Evolutionary conservation across 2,329 filamentous ascomycete species (phyloP).

Genomic region (Rhynchosporium secalis): DNA sequence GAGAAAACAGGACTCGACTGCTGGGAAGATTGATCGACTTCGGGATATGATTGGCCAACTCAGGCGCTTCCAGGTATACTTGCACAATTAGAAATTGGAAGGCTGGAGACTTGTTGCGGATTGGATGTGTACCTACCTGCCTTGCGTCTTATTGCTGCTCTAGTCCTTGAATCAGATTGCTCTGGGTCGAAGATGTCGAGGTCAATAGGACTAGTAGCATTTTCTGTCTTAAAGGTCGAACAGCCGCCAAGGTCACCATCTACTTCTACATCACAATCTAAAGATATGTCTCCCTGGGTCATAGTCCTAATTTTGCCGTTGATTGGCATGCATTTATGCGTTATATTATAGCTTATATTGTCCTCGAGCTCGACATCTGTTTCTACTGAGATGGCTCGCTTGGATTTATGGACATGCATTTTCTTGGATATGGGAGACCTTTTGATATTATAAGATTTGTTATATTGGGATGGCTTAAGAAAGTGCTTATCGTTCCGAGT

Average conservation of each 20-base stretch:
- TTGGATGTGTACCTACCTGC: not conserved
- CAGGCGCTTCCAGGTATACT: too few species aligned
- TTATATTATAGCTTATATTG: not conserved
- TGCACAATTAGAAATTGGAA: not conserved
- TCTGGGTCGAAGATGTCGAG: not conserved
- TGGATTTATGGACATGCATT: not conserved
- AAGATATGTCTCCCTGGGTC: not conserved
- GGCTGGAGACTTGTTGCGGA: not conserved
- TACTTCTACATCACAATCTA: not conserved
- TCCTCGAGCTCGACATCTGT: not conserved
- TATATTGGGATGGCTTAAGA: not conserved
- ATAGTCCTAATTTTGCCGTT: not conserved
- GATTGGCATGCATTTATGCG: not conserved
- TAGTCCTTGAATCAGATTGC: not conserved
- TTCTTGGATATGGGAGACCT: not conserved
- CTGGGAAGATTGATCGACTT: not conserved
- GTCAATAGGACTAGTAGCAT: not conserved
- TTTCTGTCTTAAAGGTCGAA: not conserved
- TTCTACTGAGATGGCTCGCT: not conserved
- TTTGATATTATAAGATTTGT: too few species aligned
- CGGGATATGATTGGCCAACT: not conserved
- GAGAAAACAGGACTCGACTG: not conserved
- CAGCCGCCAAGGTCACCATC: not conserved
- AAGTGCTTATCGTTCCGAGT: not conserved
- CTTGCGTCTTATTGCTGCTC: not conserved